Evolutionary conservation across 2,329 filamentous ascomycete species (phyloP).

Genomic region (Xylaria sp.): DNA sequence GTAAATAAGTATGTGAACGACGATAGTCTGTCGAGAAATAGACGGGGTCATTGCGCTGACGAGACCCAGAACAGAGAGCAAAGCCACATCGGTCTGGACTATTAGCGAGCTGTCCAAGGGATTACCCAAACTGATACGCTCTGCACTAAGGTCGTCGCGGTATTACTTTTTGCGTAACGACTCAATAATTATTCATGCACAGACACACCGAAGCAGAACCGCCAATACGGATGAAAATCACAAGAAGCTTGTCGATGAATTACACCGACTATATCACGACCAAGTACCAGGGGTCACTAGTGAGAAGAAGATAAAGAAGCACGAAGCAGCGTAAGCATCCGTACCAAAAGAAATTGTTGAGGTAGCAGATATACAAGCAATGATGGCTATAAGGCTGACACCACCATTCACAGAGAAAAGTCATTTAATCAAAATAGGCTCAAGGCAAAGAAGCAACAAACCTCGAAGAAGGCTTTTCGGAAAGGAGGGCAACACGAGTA

Average conservation of each 20-base stretch:
- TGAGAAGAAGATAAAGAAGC: slow-evolving; percentile 60
- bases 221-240: slow-evolving; percentile 66
- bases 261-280: slow-evolving; percentile 60
- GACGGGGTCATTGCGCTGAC: slow-evolving; percentile 12
- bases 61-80: slow-evolving; percentile 64
- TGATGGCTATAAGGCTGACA: slow-evolving; percentile 28
- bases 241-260: slow-evolving; percentile 60
- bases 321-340: slow-evolving; percentile 58
- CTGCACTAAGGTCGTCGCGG: slow-evolving; percentile 60
- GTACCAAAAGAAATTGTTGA: too few species aligned
- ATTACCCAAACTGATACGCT: slow-evolving; percentile 62
- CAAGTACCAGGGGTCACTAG: slow-evolving; percentile 61
- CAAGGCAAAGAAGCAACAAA: slow-evolving; percentile 60
- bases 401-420: slow-evolving; percentile 56
- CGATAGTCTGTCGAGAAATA: neutral
- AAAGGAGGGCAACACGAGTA: slow-evolving; percentile 48
- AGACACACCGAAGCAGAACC: slow-evolving; percentile 63
- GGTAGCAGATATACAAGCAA: too few species aligned
- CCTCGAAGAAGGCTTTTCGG: slow-evolving; percentile 62
- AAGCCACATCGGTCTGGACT: slow-evolving; percentile 66
- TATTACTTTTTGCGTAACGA: slow-evolving; percentile 66
- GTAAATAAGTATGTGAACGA: slow-evolving; percentile 67
- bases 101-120: slow-evolving; percentile 58
- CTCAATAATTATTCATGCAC: slow-evolving; percentile 65
- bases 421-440: slow-evolving; percentile 59